These are phyloP conservation scores for Chytriomyces sp. DNA, from an alignment of 192 early-diverging fungal genomes.

Conservation along the genomic window DNA sequence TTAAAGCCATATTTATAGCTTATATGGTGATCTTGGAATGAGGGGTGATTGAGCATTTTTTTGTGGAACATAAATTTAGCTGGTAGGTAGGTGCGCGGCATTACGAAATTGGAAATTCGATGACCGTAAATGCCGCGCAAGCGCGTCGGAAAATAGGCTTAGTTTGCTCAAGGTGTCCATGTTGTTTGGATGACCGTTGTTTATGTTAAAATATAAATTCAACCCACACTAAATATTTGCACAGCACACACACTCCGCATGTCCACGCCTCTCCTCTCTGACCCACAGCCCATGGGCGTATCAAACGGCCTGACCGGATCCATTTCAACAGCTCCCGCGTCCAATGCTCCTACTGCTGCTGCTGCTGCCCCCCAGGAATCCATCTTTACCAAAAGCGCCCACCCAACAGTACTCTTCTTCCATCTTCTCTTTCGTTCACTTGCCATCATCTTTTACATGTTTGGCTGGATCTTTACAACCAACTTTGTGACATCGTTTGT, in stretches of 20 bases:
- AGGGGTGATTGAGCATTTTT: too few relatives aligned
- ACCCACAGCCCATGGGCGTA: not conserved
- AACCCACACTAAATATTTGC: not conserved
- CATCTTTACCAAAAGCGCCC: constrained; percentile 43
- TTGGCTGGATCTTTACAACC: constrained; percentile 80
- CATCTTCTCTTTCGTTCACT: constrained; percentile 83
- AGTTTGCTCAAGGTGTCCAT: too few relatives aligned
- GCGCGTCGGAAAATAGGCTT: too few relatives aligned
- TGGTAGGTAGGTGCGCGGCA: too few relatives aligned
- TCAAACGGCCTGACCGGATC: not conserved
- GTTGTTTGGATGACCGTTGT: too few relatives aligned
- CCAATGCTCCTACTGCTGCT: not conserved
- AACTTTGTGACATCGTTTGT: constrained; percentile 93
- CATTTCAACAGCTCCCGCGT: not conserved
- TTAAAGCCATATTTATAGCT: too few relatives aligned
- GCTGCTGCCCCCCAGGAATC: constrained; percentile 8
- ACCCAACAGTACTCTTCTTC: constrained; percentile 90
- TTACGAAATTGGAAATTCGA: too few relatives aligned
- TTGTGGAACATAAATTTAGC: too few relatives aligned
- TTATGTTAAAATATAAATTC: not conserved
- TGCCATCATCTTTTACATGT: constrained; percentile 85
- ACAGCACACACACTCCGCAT: not conserved
- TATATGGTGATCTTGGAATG: too few relatives aligned
- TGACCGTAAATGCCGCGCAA: too few relatives aligned
- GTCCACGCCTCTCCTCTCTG: not conserved